Conservation (phyloP, 2,329 filamentous ascomycete genomes). For the Cercospora zeae-maydis region DNA sequence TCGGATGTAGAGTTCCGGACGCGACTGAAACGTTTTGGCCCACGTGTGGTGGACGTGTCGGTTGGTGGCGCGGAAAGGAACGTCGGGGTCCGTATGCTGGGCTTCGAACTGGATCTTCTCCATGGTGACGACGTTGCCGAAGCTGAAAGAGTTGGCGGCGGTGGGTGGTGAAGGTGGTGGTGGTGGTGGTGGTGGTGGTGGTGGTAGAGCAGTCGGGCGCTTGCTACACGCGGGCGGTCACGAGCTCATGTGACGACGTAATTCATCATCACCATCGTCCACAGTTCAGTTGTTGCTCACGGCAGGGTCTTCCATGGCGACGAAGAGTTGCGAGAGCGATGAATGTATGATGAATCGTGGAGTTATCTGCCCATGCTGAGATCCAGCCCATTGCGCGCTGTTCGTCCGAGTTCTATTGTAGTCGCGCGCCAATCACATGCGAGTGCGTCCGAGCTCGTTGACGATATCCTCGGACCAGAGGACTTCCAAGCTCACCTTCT, state of each 20-base stretch:
- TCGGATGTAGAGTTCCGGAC: constrained; percentile 86
- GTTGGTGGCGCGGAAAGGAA: constrained; percentile 73
- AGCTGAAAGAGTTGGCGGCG: not conserved
- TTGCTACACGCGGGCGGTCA: constrained; percentile 1
- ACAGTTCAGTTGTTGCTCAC: constrained; percentile 6
- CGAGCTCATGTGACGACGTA: not conserved
- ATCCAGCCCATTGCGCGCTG: not conserved
- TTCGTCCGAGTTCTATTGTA: too few relatives aligned
- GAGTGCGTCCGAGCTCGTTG: constrained; percentile 2
- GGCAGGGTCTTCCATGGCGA: constrained; percentile 1
- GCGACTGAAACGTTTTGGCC: constrained; percentile 87
- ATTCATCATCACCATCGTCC: not conserved
- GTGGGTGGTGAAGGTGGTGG: not conserved
- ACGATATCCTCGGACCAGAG: constrained; percentile 3
- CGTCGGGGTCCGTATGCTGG: constrained; percentile 54
- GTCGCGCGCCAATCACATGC: constrained; percentile 5
- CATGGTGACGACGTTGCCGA: constrained; percentile 10
- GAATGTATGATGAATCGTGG: not conserved
- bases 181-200: not conserved
- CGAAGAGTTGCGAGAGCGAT: not conserved
- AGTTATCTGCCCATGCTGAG: not conserved
- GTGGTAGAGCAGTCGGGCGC: not conserved
- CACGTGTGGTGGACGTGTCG: constrained; percentile 83
- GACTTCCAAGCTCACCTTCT: not conserved
- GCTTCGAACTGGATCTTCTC: constrained; percentile 45